Conservation (phyloP, 192 early-diverging fungal species). For the Entomortierella parvispora region DNA sequence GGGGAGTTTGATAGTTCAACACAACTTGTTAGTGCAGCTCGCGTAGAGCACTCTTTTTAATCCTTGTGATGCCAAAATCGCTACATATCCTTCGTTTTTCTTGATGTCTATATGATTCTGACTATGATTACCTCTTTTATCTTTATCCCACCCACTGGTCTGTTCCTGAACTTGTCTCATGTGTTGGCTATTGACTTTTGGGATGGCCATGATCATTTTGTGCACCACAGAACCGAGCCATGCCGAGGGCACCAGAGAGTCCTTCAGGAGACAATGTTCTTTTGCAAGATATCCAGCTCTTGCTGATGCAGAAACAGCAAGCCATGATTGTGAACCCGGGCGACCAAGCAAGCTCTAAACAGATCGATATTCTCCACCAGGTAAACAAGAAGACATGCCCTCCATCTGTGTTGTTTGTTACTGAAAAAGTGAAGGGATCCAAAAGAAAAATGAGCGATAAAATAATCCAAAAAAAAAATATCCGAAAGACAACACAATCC, state of each 20-base stretch:
- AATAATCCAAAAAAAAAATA: slow-evolving; percentile 15
- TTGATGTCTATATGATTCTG: slow-evolving; percentile 7
- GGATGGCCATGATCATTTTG: slow-evolving; percentile 4
- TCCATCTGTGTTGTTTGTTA: neutral
- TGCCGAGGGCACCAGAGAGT: neutral
- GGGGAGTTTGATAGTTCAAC: no score
- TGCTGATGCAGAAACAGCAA: slow-evolving; percentile 40
- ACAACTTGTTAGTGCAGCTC: no score
- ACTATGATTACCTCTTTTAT: no score
- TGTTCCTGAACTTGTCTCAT: no score
- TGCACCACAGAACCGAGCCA: slow-evolving; percentile 6
- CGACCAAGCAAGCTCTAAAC: slow-evolving; percentile 34
- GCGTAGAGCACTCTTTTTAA: no score
- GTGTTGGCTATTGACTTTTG: no score
- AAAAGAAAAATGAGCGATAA: slow-evolving; percentile 16
- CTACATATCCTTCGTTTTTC: slow-evolving; percentile 14
- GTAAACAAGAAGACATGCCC: slow-evolving; percentile 26
- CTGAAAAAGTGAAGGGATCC: neutral
- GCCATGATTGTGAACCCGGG: slow-evolving; percentile 35
- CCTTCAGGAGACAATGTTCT: slow-evolving; percentile 22
- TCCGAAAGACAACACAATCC: no score
- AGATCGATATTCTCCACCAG: slow-evolving; percentile 42
- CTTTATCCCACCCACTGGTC: no score
- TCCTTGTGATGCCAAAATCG: no score
- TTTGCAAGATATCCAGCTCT: slow-evolving; percentile 39